Evolutionary conservation across 306 rosid genomes (phyloP), one percentile per base, ranked within the genome.

Genomic region (Parietaria judaica): DNA sequence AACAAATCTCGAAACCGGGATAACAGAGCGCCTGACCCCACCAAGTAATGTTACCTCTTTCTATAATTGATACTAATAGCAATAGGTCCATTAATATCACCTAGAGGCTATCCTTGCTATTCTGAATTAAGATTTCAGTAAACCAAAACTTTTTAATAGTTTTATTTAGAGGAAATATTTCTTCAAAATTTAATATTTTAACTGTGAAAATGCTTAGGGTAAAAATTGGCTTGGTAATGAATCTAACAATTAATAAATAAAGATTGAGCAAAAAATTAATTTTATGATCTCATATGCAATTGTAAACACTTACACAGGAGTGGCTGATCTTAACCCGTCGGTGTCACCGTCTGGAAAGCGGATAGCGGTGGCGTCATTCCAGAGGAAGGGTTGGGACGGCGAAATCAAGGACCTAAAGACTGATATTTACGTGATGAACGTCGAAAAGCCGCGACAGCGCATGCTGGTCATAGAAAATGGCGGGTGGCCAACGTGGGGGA

Each of bases 301-400:
- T 7, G 35, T 52, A 5, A 4, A 11, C 0, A 2, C 11, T 4
- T 7, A 23, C 9, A 1, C 56, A 52, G 56, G 23, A 34, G 34
- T 2, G 6, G 56, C 56, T 52, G 56, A 52, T 52, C 16, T 52
- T 7, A 52, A 34, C 4, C 56, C 56, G 3, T 52, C 56, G 34
- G 35, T 52, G 35, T 52, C 56, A 11, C 23, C 23, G 56, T 52
- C 56, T 4, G 56, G 56, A 34, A 52, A 52, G 13, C 14, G 6
- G 56, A 52, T 52, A n/a, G 56, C 56, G 10, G 56, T 52, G 17
- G 56, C 56, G 35, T 52, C 56, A 7, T 52, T 52, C 35, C 56
- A 52, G 35, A 52, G 56, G 16, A 17, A 52, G 35, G 35, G 56
- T 14, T 52, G 56, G 56, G 11, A n/a, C 34, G 56, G 56, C 35